Base-by-base conservation (phyloP, 1,139 yeast species). In the Saccharomyces hybrid region DNA sequence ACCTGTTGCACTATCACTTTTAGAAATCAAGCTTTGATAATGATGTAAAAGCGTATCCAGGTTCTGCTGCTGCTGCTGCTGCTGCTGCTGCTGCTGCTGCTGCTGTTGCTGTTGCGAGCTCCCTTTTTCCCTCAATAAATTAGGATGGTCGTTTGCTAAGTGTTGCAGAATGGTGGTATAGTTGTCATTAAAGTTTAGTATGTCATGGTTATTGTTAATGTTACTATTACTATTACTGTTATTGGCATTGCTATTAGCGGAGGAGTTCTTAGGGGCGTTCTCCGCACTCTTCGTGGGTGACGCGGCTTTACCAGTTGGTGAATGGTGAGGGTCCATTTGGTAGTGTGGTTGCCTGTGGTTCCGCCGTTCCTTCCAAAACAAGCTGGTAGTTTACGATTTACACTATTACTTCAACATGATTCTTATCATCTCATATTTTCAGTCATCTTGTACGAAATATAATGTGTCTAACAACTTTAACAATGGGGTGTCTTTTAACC, bases 21-120 rank as follows among this genome's bases (percentile, higher is more conserved):
- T 59, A 48, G 57, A 58, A 41, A 63, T 48, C n/a, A 63, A 55
- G 27, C 59, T 62, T 48, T 64, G 66, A 50, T 66, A 66, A 47
- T 66, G 67, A 46, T 66, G 67, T 42, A 65, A 57, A 44, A 67
- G 56, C 21, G 61, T 53, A 47, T 67, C 71, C 34, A 68, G 56
- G 47, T 64, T 64, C 46, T 62, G 60, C 49, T 60, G 41, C 8
- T 34, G 38, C 16, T 32, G 41, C 14, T 57, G 50, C 59, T 58
- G 32, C 14, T 19, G 44, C 54, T 42, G 52, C 52, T 14, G 38
- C 46, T 44, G 49, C 50, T 53, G 26, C 50, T 42, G 26, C 42
- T 44, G 49, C 50, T 53, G 26, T 49, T 42, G 26, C 42, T 54
- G 32, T 24, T 44, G 19, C 46, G 41, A 19, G 34, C 31, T 9